Evolutionary conservation across 805 yeast genomes (phyloP).

Genomic region (Saccharomycopsis javanensis): DNA sequence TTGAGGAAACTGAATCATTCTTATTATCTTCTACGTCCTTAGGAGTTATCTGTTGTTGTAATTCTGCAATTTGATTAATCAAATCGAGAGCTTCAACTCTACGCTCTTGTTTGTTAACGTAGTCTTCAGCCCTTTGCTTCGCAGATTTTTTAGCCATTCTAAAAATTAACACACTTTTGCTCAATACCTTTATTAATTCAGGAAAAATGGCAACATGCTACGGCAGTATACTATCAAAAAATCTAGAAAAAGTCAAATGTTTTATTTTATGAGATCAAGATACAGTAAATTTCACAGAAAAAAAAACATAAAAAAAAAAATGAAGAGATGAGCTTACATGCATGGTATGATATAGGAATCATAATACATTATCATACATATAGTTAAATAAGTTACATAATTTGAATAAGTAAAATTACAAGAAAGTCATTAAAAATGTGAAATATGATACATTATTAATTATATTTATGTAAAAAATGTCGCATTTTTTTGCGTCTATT

Average conservation of each 20-base stretch:
- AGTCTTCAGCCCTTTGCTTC: constrained; percentile 15
- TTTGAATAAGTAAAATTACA: neutral
- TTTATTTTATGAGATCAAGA: too few species aligned
- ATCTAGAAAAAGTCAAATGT: neutral
- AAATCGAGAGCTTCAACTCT: constrained; percentile 33
- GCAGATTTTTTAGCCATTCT: constrained; percentile 4
- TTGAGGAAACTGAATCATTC: neutral
- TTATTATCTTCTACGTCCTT: neutral
- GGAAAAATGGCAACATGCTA: neutral
- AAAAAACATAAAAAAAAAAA: neutral
- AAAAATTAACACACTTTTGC: too few species aligned
- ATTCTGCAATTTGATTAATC: constrained; percentile 14
- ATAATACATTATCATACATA: neutral
- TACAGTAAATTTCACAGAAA: neutral
- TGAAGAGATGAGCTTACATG: neutral
- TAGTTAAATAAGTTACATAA: neutral
- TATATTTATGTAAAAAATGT: too few species aligned
- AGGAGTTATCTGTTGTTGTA: constrained; percentile 4
- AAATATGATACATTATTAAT: neutral
- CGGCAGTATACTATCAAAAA: neutral
- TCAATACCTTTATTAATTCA: too few species aligned
- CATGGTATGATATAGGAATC: neutral
- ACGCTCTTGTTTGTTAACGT: constrained; percentile 16
- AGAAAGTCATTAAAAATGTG: neutral
- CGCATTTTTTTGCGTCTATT: neutral